phyloP scores from a whole-genome alignment of 345 rosid species.

The Syzygium oleosum region DNA sequence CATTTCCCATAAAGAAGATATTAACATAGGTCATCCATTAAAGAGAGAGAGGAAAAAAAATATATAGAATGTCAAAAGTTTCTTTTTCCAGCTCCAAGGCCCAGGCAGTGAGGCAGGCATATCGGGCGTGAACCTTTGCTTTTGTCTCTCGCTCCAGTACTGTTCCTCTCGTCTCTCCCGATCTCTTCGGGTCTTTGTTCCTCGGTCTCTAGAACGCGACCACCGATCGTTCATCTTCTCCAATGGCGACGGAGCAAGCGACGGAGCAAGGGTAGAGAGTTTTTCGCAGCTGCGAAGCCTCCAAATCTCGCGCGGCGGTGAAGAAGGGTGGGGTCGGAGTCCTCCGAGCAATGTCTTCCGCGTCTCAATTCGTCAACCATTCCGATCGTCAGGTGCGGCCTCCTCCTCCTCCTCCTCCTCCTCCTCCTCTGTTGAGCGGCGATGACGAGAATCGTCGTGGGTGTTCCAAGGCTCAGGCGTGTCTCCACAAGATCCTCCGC shows the following conservation, averaged over 20 bases:
- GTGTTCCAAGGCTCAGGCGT: constrained; percentile 29
- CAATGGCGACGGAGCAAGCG: not conserved
- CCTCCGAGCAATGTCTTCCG: not conserved
- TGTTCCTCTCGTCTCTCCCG: not conserved
- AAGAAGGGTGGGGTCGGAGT: not conserved
- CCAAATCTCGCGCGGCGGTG: not conserved
- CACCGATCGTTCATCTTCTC: not conserved
- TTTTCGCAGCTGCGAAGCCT: not conserved
- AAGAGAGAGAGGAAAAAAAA: not conserved
- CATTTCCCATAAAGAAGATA: not conserved
- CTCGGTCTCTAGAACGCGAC: not conserved
- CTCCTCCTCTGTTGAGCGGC: constrained; percentile 2
- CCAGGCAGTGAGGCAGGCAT: not conserved
- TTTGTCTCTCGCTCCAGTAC: not conserved
- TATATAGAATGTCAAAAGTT: not conserved
- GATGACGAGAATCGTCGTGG: not conserved
- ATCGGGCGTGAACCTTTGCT: not conserved
- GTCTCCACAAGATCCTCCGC: constrained; percentile 27
- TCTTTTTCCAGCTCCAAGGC: not conserved
- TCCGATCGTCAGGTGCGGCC: constrained; percentile 12
- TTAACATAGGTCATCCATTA: not conserved
- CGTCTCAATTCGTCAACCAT: not conserved
- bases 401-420: not conserved
- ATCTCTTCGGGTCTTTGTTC: not conserved
- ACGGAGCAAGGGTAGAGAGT: not conserved